Evolutionary conservation across 805 yeast species (phyloP).

Genomic region (Scheffersomyces lignosus): DNA sequence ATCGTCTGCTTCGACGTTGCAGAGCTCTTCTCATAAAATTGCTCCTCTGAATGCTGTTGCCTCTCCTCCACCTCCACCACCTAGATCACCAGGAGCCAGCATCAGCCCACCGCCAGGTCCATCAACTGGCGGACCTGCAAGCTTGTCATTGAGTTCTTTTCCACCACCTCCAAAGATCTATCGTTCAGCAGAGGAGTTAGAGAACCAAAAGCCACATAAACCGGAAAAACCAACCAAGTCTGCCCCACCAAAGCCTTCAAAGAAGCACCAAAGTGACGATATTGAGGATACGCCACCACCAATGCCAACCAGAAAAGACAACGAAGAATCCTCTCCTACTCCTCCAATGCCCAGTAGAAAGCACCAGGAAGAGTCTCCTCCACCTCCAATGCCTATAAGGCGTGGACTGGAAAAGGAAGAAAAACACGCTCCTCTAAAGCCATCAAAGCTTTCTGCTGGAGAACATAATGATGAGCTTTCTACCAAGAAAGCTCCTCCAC

Average conservation of each 20-base stretch:
- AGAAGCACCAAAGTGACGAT: not conserved
- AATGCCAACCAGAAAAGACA: not conserved
- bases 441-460: too few species aligned
- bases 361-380: not conserved
- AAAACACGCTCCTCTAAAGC: not conserved
- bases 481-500: conserved; percentile 39
- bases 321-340: not conserved
- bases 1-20: conserved; percentile 2
- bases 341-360: conserved; percentile 1
- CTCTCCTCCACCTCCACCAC: conserved; percentile 4
- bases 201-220: not conserved
- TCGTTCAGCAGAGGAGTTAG: conserved; percentile 3
- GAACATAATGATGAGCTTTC: not conserved
- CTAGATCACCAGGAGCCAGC: not conserved
- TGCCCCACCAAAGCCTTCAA: not conserved
- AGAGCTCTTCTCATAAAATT: conserved; percentile 5
- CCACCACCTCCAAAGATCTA: conserved; percentile 16
- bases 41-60: conserved; percentile 1
- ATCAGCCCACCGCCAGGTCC: conserved; percentile 4
- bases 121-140: too few species aligned
- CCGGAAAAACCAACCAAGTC: not conserved
- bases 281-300: not conserved
- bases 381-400: conserved; percentile 1
- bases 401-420: conserved; percentile 9
- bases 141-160: too few species aligned